Conservation (phyloP, 176 grass and related monocot genomes). For the Paspalum vaginatum region DNA sequence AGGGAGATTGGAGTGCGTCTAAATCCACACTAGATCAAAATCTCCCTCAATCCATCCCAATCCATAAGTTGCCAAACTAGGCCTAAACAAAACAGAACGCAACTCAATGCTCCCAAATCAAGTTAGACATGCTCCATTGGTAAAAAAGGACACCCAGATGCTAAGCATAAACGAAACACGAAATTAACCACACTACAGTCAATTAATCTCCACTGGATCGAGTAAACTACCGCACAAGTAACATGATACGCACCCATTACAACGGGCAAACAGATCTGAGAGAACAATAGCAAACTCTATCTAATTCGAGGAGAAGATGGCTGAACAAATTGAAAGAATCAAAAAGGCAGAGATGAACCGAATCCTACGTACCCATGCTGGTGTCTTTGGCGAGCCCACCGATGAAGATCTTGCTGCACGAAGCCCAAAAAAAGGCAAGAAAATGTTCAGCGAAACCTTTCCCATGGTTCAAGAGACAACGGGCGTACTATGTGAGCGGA, state of each 20-base stretch:
- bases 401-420: conserved; percentile 84
- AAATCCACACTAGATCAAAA: no score
- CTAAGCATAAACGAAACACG: not conserved
- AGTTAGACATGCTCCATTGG: not conserved
- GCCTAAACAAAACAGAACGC: not conserved
- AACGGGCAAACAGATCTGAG: conserved; percentile 29
- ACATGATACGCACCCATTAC: not conserved
- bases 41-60: no score
- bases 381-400: conserved; percentile 86
- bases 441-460: conserved; percentile 24
- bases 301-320: not conserved
- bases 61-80: no score
- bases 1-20: no score
- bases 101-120: not conserved
- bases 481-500: not conserved
- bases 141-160: not conserved
- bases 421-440: not conserved
- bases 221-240: not conserved
- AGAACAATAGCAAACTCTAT: not conserved
- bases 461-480: not conserved
- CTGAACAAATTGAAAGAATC: not conserved
- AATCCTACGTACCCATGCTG: conserved; percentile 54
- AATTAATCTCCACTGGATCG: not conserved
- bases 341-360: not conserved
- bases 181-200: not conserved